These are phyloP conservation scores for Discostella pseudostelligera DNA, from an alignment of 108 stramenopile genomes.

Conservation along the genomic window DNA sequence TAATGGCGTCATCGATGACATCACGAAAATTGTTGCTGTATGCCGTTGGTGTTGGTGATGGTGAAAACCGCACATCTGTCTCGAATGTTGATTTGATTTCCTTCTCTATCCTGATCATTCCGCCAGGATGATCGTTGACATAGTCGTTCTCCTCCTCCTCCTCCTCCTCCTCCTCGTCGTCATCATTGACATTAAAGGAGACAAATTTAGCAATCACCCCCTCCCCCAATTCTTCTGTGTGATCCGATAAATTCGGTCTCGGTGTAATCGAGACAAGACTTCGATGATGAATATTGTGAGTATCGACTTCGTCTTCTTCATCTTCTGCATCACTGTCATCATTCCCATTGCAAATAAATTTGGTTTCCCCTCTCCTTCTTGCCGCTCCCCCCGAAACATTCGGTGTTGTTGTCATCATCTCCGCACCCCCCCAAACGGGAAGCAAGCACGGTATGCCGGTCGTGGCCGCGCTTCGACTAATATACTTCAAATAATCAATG, in stretches of 20 bases:
- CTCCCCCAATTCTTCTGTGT: conserved; percentile 54
- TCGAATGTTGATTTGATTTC: conserved; percentile 15
- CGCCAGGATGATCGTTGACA: neutral
- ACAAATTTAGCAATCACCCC: conserved; percentile 81
- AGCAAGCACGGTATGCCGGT: conserved; percentile 75
- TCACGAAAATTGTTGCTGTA: neutral
- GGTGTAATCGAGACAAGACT: conserved; percentile 33
- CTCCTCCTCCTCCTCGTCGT: conserved; percentile 25
- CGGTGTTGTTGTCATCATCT: no score
- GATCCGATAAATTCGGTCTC: conserved; percentile 23
- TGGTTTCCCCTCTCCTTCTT: neutral
- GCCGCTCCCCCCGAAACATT: conserved; percentile 2
- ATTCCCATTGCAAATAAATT: conserved; percentile 24
- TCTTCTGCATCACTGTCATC: neutral
- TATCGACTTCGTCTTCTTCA: neutral
- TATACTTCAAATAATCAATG: conserved; percentile 80
- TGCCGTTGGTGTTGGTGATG: conserved; percentile 13
- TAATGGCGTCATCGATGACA: conserved; percentile 10
- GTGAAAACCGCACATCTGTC: conserved; percentile 61
- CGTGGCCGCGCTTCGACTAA: conserved; percentile 75
- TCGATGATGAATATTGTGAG: conserved; percentile 29
- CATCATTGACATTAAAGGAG: conserved; percentile 58
- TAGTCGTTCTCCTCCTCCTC: neutral
- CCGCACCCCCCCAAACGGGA: conserved; percentile 65
- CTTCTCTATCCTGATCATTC: conserved; percentile 1